Conservation (phyloP, 2,329 filamentous ascomycete genomes). For the Aspergillus neotritici region DNA sequence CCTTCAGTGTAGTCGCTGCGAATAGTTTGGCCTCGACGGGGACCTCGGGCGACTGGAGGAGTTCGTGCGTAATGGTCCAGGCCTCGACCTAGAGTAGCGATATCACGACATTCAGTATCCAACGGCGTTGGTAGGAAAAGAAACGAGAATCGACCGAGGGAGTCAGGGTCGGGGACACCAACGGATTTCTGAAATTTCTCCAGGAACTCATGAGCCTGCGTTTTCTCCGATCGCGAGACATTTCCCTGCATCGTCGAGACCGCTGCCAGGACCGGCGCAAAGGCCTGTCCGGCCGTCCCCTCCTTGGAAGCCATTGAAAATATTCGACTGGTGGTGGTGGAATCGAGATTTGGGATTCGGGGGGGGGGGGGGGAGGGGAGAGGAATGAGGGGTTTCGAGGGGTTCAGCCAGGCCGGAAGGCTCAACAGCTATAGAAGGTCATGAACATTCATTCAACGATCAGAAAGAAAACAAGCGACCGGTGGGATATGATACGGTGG, state of each 20-base stretch:
- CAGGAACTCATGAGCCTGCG: slow-evolving; percentile 83
- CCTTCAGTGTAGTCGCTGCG: slow-evolving; percentile 92
- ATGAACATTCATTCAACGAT: slow-evolving; percentile 21
- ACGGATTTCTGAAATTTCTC: slow-evolving; percentile 98
- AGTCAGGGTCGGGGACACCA: slow-evolving; percentile 37
- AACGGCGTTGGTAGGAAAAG: background rate
- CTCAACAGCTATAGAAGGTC: slow-evolving; percentile 19
- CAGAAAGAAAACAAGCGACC: slow-evolving; percentile 7
- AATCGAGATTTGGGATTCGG: slow-evolving; percentile 19
- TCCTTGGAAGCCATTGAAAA: slow-evolving; percentile 61
- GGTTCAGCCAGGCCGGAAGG: slow-evolving; percentile 18
- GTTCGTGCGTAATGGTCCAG: slow-evolving; percentile 81
- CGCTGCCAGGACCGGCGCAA: slow-evolving; percentile 79
- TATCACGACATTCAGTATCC: slow-evolving; percentile 8
- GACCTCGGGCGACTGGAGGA: slow-evolving; percentile 70
- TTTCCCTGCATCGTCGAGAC: slow-evolving; percentile 86
- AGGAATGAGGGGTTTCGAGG: slow-evolving; percentile 17
- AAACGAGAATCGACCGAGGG: background rate
- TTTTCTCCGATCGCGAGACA: slow-evolving; percentile 74
- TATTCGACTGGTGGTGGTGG: slow-evolving; percentile 23
- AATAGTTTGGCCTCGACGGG: slow-evolving; percentile 87
- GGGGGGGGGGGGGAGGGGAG: slow-evolving; percentile 13
- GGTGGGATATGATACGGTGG: slow-evolving; percentile 2
- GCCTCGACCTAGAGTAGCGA: slow-evolving; percentile 63
- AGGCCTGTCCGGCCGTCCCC: slow-evolving; percentile 60